phyloP scores from a whole-genome alignment of 1,284 basidiomycete species.

The Ustilago trichophora region DNA sequence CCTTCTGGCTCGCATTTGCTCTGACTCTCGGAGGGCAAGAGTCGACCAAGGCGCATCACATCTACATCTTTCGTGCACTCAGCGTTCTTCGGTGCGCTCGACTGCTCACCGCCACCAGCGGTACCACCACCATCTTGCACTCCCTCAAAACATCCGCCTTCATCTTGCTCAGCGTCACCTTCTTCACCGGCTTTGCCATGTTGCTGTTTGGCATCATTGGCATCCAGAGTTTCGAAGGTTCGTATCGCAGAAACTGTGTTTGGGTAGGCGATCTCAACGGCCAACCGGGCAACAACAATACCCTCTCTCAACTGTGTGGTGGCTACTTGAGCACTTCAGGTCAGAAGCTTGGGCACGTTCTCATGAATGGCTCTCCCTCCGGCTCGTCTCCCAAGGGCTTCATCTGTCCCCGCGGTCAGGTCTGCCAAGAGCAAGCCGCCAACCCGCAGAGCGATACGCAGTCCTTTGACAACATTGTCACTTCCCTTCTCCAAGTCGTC shows the following conservation, averaged over 20 bases:
- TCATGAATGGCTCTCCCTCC: conserved; percentile 23
- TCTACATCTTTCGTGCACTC: conserved; percentile 88
- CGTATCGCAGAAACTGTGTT: conserved; percentile 61
- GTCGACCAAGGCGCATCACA: conserved; percentile 73
- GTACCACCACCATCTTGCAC: conserved; percentile 92
- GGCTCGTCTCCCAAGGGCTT: conserved; percentile 56
- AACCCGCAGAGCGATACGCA: conserved; percentile 79
- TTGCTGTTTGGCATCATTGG: conserved; percentile 76
- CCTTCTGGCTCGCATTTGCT: conserved; percentile 80
- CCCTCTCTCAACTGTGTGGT: conserved; percentile 60
- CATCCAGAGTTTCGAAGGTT: conserved; percentile 64
- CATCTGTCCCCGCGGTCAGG: conserved; percentile 64
- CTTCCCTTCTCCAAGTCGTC: conserved; percentile 82
- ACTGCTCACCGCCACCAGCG: conserved; percentile 85
- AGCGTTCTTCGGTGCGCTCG: conserved; percentile 86
- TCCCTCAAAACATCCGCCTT: conserved; percentile 91
- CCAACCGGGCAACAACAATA: conserved; percentile 53
- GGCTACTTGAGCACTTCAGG: conserved; percentile 43
- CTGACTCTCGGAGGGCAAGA: conserved; percentile 78
- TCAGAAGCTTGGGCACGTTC: conserved; percentile 29
- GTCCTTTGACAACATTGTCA: conserved; percentile 91
- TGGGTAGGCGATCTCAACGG: conserved; percentile 57
- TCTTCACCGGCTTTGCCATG: conserved; percentile 91
- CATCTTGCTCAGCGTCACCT: conserved; percentile 84
- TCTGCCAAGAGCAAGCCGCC: conserved; percentile 61